Base-by-base conservation (phyloP, 441 rosid species). In the Populus hybrid region DNA sequence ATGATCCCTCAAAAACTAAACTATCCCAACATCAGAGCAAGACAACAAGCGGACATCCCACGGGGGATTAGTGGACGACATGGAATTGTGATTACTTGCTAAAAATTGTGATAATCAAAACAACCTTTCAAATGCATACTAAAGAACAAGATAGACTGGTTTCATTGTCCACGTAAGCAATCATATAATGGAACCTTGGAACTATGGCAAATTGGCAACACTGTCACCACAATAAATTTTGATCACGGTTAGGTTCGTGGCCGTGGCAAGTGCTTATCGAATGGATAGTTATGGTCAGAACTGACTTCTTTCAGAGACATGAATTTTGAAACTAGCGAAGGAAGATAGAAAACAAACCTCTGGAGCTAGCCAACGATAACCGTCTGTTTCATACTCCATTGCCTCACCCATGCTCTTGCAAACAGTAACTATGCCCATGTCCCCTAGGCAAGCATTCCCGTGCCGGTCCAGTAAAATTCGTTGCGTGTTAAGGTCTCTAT, bases 291-390 rank as follows among this genome's bases (percentile, higher is more conserved):
- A 21, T 40, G 33, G 64, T 69, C 61, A 74, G 61, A 18, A 16
- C 21, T 29, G 18, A 72, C 53, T 74, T 74, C 77, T 74, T 74
- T 73, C 28, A 65, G 24, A 14, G 76, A 16, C 35, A 74, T 21
- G 18, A 24, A 73, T 24, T 73, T 24, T 33, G 68, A 53, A 74
- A 77, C 33, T 2, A 26, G 18, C 12, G 16, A 42, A 35, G 68
- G 82, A 56, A 78, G 56, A 66, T 21, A 82, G 78, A 77, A 68
- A 53, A 87, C 94, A 69, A 23, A 92, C 98, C 99, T 95, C 99
- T 11, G 98, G 99, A 80, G 98, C 97, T 79, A 93, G 92, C 99
- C 99, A 95, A 7, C 97, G 90, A 82, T 95, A 95, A 64, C 98
- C 98, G 86, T 93, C 99, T 12, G 96, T 93, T 88, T 95, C 99